Base-by-base conservation (phyloP, 768 basidiomycete species). In the Panellus pusillus region DNA sequence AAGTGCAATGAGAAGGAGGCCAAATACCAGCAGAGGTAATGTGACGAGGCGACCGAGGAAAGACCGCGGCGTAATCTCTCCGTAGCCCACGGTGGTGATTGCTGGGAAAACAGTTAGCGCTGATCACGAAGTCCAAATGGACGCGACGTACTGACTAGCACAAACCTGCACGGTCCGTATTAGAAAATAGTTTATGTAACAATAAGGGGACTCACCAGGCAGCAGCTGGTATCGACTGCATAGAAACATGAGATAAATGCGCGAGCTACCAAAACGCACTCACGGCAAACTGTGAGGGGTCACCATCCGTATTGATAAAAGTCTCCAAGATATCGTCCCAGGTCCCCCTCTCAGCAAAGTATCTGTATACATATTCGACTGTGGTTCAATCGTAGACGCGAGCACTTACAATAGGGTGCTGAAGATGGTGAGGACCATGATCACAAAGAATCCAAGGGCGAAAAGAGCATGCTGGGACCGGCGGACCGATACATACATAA, bases 61-160 rank as follows among this genome's bases (percentile, higher is more conserved):
- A 1, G 91, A 91, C 12, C 89, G 82, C 0, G 93, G 93, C 0
- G 90, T 91, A 49, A 94, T 91, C 68, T 96, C 93, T 35, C 93
- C 93, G 61, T 93, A 96, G 12, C 93, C 91, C 1, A 93, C 90
- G 0, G 93, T 94, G 2, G 88, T 89, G 57, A 94, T 93, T 0
- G 93, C 87, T 89, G 54, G 14, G n/a, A 37, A 36, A 27, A 46
- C n/a, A 31, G 44, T 58, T 12, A 56, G 60, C 42, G 47, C 20
- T 11, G 27, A 9, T 46, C 28, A 13, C 35, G 43, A 44, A 12
- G 14, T 24, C 24, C 36, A 8, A 28, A 35, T 6, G 36, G 39
- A 8, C 31, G 13, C 47, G 18, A 86, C 87, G 73, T 63, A 89
- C 89, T 91, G 61, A 87, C 87, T 55, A 91, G 72, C 19, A 90